A percentile compares a stretch with the other conserved stretches of the same genome.
Conservation (phyloP, 148 eudicot genomes). For the Dysphania ambrosioides region DNA sequence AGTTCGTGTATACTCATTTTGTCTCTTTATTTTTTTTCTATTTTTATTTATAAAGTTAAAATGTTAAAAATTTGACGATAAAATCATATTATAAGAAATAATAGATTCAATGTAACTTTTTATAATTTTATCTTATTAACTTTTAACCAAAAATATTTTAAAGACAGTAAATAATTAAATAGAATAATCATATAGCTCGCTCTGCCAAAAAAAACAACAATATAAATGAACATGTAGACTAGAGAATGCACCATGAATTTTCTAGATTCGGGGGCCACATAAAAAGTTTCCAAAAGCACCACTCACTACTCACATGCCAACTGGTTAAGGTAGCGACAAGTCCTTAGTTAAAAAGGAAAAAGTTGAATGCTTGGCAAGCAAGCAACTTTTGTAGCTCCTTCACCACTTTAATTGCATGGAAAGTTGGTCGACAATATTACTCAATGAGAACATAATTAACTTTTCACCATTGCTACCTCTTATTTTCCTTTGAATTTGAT, state of each 20-base stretch:
- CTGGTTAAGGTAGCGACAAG: conserved; percentile 21
- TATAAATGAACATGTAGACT: no score
- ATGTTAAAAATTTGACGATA: no score
- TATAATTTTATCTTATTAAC: no score
- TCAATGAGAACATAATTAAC: background rate
- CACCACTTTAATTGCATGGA: conserved; percentile 6
- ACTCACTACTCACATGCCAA: conserved; percentile 24
- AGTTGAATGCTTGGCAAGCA: conserved; percentile 20
- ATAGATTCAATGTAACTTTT: no score
- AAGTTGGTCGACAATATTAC: conserved; percentile 19
- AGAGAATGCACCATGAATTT: conserved; percentile 4
- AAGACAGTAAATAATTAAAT: no score
- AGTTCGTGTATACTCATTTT: no score
- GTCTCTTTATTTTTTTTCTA: no score
- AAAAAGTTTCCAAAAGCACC: background rate
- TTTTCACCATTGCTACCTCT: conserved; percentile 12
- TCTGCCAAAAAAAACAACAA: no score
- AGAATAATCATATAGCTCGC: no score
- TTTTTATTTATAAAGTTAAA: no score
- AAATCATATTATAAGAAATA: no score
- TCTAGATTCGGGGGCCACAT: background rate
- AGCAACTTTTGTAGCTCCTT: conserved; percentile 6
- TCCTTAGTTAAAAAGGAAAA: background rate
- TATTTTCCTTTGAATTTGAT: background rate
- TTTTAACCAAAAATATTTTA: no score